These are phyloP conservation scores for Sugiyamaella valdiviana DNA, from an alignment of 805 yeast genomes.

Conservation along the genomic window DNA sequence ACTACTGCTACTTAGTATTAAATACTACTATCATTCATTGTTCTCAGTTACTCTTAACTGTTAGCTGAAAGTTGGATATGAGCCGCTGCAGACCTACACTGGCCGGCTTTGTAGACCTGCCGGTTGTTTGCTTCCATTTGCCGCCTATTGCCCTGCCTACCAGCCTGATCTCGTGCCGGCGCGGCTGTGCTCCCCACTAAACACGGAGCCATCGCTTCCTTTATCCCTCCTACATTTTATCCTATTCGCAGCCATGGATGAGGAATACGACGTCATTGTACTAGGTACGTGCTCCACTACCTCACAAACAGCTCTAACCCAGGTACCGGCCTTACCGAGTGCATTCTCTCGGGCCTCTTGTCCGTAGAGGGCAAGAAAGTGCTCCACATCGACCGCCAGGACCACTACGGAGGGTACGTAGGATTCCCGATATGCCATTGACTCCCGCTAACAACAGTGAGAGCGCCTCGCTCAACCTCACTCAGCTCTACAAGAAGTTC, in stretches of 20 bases:
- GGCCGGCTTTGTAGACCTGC: no score
- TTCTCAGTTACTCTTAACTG: no score
- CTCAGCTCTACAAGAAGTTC: conserved; percentile 70
- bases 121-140: no score
- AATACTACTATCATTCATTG: no score
- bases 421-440: conserved; percentile 5
- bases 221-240: not conserved
- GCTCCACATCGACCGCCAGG: conserved; percentile 91
- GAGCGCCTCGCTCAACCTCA: conserved; percentile 32
- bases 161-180: no score
- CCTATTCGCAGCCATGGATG: conserved; percentile 58
- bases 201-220: not conserved
- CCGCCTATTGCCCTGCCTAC: no score
- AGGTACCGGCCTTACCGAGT: conserved; percentile 79
- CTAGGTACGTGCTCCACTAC: conserved; percentile 48
- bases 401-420: conserved; percentile 75
- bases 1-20: no score
- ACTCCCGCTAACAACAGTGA: conserved; percentile 21
- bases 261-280: conserved; percentile 93
- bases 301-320: not conserved
- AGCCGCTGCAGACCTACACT: no score
- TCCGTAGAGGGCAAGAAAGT: conserved; percentile 99
- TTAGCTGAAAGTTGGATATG: no score
- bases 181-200: not conserved
- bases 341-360: conserved; percentile 85